Base-by-base conservation (phyloP, 257 asterid genomes). In the Solanum infundibuliforme region DNA sequence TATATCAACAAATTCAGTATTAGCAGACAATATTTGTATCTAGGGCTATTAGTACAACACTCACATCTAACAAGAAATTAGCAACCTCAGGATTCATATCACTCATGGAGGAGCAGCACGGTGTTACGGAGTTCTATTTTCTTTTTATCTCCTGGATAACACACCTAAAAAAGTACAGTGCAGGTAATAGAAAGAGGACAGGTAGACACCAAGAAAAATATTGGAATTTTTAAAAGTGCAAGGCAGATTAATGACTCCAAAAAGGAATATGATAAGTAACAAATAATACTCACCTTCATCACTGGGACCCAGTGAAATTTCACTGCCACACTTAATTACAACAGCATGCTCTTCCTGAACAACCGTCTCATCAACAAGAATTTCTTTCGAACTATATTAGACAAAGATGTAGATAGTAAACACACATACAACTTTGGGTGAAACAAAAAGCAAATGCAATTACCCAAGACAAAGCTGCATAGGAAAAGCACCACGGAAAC, bases 271-370 rank as follows among this genome's bases (percentile, higher is more conserved):
- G 69, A 48, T 9, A 52, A 52, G 62, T 52, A 82, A 82, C 31
- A 82, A 29, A 31, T 43, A 81, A 9, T 29, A 29, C 85, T n/a
- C 29, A 92, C 98, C 98, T 87, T 94, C 92, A 82, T 91, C 89
- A 76, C 89, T 91, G 27, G 94, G 91, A 69, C 98, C 95, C 46
- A 93, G 94, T 84, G 92, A 90, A 72, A 95, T 95, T 91, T 97
- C 98, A 87, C 98, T 93, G 89, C 98, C 99, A 89, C 98, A 95
- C 87, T 91, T 89, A 77, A 97, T 92, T 87, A 90, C 86, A 81
- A 91, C 84, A 41, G 93, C 90, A 75, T 95, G 94, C 87, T 91
- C 96, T 87, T 88, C 93, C 83, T 82, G 94, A 87, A 97, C 93
- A 90, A 91, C 89, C 52, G 91, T 69, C 86, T 92, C 96, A 91